Evolutionary conservation across 2,329 filamentous ascomycete genomes (phyloP), one percentile per base, ranked within the genome.

Genomic region (Colletotrichum theobromicola): DNA sequence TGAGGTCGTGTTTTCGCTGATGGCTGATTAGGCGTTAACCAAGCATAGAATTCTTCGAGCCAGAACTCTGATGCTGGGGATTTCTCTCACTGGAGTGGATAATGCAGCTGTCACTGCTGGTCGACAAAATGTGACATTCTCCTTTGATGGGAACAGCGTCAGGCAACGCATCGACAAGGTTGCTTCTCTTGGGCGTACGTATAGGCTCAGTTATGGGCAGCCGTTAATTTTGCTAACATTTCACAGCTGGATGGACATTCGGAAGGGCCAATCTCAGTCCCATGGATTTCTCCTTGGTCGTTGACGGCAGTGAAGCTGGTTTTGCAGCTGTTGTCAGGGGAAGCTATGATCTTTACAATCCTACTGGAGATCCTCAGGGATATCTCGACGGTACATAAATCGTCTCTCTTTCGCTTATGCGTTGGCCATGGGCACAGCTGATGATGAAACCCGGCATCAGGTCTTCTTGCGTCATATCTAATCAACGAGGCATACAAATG

Each of bases 211-310:
- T 37, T 0, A 15, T 21, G 6, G 26, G 5, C 6, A 6, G 0
- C 15, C 4, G 18, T 32, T 15, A 18, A 21, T 7, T 24, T 1
- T 30, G 12, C 42, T 65, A 28, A 65, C 10, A 7, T 4, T 10
- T 28, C 2, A 16, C 2, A 70, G 67, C 67, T 7, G 28, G 46
- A 18, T 35, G 32, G 26, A 63, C 24, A 4, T 70, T 64, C 5
- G 58, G 37, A 21, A 34, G 67, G 7, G 37, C 67, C 3, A 64
- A 64, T 2, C 67, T 69, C 3, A 34, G 74, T 50, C 26, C 78
- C 63, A 70, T 75, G 75, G 63, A 66, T 61, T 70, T 73, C 16
- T 73, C 70, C 7, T 15, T 76, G 4, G 57, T 74, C 9, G 61
- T 70, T 8, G 50, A 53, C 18, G 57, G 70, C 15, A 66, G 74